Evolutionary conservation across 805 yeast genomes (phyloP), one percentile per base, ranked within the genome.

Genomic region (Saccharomycopsis oosterbeekiorum): DNA sequence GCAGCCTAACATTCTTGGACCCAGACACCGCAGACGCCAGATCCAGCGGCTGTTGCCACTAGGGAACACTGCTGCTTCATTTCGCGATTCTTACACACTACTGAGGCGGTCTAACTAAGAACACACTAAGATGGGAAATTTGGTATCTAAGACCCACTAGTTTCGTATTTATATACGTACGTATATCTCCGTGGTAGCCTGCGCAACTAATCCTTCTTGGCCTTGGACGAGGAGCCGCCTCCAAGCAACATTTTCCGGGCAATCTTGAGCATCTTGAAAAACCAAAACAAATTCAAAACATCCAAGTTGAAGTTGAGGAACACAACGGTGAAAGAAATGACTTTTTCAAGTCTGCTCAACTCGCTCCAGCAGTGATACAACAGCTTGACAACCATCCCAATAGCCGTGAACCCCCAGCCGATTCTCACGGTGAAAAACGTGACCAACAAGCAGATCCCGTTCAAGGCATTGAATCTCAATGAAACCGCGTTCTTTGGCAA

Each of bases 371-470:
- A 76, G 12, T 69, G 65, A 68, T 70, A 76, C 69, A 86, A 74
- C 62, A 84, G 84, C 12, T 65, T 59, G n/a, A 80, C 75, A 60
- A 85, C 79, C 21, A 73, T 55, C 57, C 68, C 68, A 21, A 90
- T 87, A 14, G 96, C 89, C 64, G 81, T 82, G 70, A 86, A 82
- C 0, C 99, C 99, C 94, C 97, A 89, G 10, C 86, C 70, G 54
- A 94, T 85, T 67, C 99, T 80, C 50, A 86, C 89, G 5, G 74
- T 57, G 76, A 93, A 91, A 72, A 94, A 94, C 0, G 86, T 80
- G 1, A 77, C 60, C 66, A 94, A 77, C 64, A 94, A 76, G 26
- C 81, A 65, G 9, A 90, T 59, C 0, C 98, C 98, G 71, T 94
- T 94, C 66, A 85, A 67, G 15, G 81, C 69, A 58, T 84, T 80